phyloP scores from a whole-genome alignment of 176 grass and related monocot genomes.

The Aechmea fasciata region DNA sequence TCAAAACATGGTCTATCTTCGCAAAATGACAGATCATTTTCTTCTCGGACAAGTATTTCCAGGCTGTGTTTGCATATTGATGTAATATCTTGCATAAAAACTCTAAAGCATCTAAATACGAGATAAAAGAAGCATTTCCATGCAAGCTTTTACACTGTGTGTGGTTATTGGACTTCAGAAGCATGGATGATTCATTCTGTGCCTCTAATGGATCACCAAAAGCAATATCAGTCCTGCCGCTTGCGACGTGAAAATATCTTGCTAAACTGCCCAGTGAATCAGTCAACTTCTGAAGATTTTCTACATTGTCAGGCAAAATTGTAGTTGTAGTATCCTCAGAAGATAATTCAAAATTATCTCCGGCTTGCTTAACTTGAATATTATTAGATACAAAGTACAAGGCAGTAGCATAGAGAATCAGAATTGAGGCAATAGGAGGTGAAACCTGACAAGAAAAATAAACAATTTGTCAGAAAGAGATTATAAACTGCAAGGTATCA shows the following conservation, averaged over 20 bases:
- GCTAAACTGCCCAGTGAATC: constrained; percentile 27
- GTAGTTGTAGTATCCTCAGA: background rate
- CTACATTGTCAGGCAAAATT: constrained; percentile 22
- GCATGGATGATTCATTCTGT: background rate
- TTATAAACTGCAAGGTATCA: constrained; percentile 11
- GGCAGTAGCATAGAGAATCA: constrained; percentile 58
- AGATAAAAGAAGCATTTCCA: constrained; percentile 28
- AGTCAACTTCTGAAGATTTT: constrained; percentile 29
- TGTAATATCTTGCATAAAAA: constrained; percentile 57
- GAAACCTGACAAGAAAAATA: constrained; percentile 34
- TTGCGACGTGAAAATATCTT: constrained; percentile 19
- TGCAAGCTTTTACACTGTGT: constrained; percentile 12
- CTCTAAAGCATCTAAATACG: constrained; percentile 67
- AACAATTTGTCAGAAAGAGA: constrained; percentile 15
- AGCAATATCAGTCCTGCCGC: background rate
- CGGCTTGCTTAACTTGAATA: constrained; percentile 29
- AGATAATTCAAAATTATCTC: constrained; percentile 14
- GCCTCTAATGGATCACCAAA: constrained; percentile 17
- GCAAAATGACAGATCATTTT: constrained; percentile 21
- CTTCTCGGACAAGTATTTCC: constrained; percentile 45
- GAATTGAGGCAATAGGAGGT: constrained; percentile 32
- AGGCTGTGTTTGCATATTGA: constrained; percentile 32
- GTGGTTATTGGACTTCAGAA: constrained; percentile 16
- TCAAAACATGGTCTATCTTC: constrained; percentile 27
- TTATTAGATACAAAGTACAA: constrained; percentile 26